A percentile compares a stretch with the other conserved stretches of the same genome.
These are phyloP conservation scores for Phytophthora pinifolia DNA, from an alignment of 352 stramenopile genomes.

Conservation along the genomic window DNA sequence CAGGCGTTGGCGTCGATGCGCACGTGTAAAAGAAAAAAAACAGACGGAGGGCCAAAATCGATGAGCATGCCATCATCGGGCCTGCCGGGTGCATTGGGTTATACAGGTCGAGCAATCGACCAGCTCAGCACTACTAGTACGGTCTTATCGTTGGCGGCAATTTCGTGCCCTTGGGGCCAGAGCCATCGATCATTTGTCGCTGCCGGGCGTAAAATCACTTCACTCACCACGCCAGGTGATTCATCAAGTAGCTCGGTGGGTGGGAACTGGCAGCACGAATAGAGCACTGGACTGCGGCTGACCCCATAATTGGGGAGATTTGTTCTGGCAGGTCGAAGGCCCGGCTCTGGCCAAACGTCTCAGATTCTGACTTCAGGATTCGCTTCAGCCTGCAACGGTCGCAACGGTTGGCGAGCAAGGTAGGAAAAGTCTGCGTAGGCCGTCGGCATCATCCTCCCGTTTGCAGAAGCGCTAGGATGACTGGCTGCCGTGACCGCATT, in stretches of 20 bases:
- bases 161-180: conserved; percentile 6
- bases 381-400: conserved; percentile 9
- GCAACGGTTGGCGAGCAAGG: conserved; percentile 21
- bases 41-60: conserved; percentile 11
- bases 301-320: no score
- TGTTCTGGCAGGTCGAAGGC: background rate
- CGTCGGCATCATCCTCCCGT: conserved; percentile 4
- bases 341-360: conserved; percentile 30
- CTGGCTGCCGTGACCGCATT: no score
- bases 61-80: background rate
- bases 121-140: no score
- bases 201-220: background rate
- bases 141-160: no score
- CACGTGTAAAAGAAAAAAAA: background rate
- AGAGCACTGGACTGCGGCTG: background rate
- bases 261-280: conserved; percentile 8
- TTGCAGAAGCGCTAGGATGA: no score
- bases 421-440: conserved; percentile 6
- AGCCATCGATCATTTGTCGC: background rate
- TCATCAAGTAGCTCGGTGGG: background rate
- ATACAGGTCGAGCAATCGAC: conserved; percentile 2
- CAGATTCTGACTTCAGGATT: conserved; percentile 30
- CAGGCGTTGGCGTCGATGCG: background rate
- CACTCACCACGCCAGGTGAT: conserved; percentile 5
- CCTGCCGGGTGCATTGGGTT: background rate